phyloP scores from a whole-genome alignment of 169 alveolate genomes.

The Cryptosporidium tyzzeri region DNA sequence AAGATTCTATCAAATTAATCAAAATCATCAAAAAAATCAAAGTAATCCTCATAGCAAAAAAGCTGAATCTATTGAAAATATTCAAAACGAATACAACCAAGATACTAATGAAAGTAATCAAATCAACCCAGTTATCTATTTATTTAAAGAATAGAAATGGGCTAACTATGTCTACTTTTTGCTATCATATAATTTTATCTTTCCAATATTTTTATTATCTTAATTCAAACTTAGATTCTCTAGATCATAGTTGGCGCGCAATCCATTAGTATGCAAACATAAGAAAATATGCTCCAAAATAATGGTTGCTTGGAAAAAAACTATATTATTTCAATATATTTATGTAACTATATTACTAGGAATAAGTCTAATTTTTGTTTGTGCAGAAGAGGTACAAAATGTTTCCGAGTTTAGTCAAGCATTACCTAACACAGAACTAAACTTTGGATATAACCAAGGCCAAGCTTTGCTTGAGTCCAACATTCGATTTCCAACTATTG shows the following conservation, averaged over 20 bases:
- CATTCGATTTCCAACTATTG: background rate
- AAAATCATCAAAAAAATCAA: background rate
- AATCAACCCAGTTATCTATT: background rate
- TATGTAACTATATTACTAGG: background rate
- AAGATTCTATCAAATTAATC: background rate
- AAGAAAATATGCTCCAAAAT: background rate
- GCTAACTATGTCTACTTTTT: background rate
- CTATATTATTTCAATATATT: background rate
- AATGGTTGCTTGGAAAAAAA: conserved; percentile 2
- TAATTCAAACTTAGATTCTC: background rate
- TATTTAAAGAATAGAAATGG: background rate
- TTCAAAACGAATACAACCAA: background rate
- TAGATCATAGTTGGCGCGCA: conserved; percentile 28
- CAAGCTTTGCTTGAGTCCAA: background rate
- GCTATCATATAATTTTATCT: background rate
- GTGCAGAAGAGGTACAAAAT: background rate
- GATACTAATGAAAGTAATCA: background rate
- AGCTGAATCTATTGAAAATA: background rate
- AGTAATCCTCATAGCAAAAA: background rate
- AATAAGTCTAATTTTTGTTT: background rate
- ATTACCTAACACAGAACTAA: background rate
- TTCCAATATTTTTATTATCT: background rate
- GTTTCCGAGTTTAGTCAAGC: background rate
- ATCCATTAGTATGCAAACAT: background rate
- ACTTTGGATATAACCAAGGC: background rate